A percentile compares a stretch with the other conserved stretches of the same genome.
Conservation (phyloP, 202 grass and related monocot genomes). For the Panicum hallii region DNA sequence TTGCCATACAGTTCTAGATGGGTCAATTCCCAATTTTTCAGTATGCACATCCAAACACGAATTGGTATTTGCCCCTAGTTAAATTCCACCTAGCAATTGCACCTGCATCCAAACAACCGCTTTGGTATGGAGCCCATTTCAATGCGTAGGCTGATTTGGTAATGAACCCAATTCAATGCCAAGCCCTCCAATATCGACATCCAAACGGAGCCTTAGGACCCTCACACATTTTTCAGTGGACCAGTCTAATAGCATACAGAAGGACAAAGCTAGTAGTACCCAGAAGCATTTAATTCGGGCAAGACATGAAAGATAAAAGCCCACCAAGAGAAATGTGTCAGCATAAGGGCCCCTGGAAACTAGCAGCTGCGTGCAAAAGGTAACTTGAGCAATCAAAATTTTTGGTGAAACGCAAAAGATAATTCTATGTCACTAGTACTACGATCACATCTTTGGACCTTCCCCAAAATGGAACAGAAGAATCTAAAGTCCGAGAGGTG, state of each 20-base stretch:
- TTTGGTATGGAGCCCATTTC: too few species aligned
- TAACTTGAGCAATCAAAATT: background rate
- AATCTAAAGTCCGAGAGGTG: background rate
- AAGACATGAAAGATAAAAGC: background rate
- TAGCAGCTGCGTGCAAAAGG: slow-evolving; percentile 18
- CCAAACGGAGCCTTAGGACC: background rate
- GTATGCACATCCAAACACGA: too few species aligned
- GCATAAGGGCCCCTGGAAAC: slow-evolving; percentile 2
- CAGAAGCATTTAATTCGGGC: background rate
- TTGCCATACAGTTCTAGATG: too few species aligned
- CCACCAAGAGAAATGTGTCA: background rate
- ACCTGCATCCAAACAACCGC: too few species aligned
- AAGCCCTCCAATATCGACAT: too few species aligned
- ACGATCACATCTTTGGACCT: background rate
- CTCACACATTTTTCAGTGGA: background rate
- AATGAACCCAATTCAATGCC: too few species aligned
- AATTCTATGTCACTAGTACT: background rate
- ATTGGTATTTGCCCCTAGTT: too few species aligned
- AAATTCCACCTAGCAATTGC: too few species aligned
- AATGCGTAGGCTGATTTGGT: too few species aligned
- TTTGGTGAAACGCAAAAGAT: background rate
- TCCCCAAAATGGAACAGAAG: background rate
- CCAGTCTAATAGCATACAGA: slow-evolving; percentile 14
- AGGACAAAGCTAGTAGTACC: background rate
- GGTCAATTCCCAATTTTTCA: too few species aligned